Conservation (phyloP, 176 grass and related monocot species). For the Bolboschoenus planiculmis region DNA sequence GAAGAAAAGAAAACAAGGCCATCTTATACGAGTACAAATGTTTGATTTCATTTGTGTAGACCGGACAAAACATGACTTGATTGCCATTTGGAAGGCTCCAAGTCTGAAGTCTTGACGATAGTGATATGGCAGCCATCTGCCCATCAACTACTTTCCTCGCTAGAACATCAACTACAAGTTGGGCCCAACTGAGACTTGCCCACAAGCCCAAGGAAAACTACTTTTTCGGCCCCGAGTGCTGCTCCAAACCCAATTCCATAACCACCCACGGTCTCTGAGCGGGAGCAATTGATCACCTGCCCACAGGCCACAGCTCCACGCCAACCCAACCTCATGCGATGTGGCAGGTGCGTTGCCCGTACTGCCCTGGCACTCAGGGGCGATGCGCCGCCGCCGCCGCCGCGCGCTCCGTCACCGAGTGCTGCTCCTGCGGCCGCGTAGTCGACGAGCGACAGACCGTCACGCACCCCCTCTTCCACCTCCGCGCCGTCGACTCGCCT, state of each 20-base stretch:
- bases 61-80: not conserved
- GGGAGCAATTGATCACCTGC: no score
- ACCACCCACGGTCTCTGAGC: no score
- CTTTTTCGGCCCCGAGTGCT: no score
- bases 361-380: conserved; percentile 46
- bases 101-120: no score
- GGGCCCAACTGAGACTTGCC: no score
- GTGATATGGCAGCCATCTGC: not conserved
- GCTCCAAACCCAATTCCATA: no score
- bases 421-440: conserved; percentile 71
- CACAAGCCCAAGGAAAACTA: no score
- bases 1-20: no score
- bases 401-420: conserved; percentile 60
- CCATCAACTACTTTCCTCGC: no score
- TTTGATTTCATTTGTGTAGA: no score
- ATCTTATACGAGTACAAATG: no score
- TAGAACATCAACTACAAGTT: no score
- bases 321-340: not conserved
- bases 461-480: conserved; percentile 76
- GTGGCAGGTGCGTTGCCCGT: conserved; percentile 58
- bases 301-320: not conserved
- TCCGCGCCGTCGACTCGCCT: conserved; percentile 51
- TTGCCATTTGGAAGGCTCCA: not conserved
- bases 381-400: conserved; percentile 57
- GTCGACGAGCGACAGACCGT: conserved; percentile 70